These are phyloP conservation scores for Pythium utonaiense DNA, from an alignment of 352 stramenopile genomes.

Conservation along the genomic window DNA sequence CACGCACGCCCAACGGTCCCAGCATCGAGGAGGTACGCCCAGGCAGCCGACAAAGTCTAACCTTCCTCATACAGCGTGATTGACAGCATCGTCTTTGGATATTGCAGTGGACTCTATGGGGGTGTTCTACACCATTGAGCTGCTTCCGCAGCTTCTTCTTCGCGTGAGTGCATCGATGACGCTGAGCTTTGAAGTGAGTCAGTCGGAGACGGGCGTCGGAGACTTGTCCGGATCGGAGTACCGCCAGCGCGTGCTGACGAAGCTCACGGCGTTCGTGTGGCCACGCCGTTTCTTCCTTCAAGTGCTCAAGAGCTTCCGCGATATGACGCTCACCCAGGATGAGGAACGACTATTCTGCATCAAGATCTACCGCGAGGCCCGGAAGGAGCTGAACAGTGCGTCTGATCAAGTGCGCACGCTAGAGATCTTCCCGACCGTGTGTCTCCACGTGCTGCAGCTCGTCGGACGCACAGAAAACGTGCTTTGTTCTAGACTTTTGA, in stretches of 20 bases:
- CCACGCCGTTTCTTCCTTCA: slow-evolving; percentile 46
- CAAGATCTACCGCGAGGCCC: slow-evolving; percentile 38
- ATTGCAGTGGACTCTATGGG: slow-evolving; percentile 22
- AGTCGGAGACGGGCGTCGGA: slow-evolving; percentile 6
- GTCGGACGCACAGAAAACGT: slow-evolving; percentile 25
- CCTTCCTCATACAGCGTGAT: too few species aligned
- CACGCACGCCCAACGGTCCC: slow-evolving; percentile 22
- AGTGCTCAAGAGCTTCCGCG: slow-evolving; percentile 46
- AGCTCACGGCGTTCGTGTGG: slow-evolving; percentile 34
- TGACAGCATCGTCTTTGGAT: too few species aligned
- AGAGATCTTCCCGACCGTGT: slow-evolving; percentile 37
- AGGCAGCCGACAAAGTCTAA: too few species aligned
- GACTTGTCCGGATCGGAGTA: slow-evolving; percentile 32
- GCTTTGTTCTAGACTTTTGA: slow-evolving; percentile 35
- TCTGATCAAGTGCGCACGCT: slow-evolving; percentile 20
- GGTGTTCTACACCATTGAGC: slow-evolving; percentile 41
- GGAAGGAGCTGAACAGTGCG: slow-evolving; percentile 26
- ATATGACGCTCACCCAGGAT: slow-evolving; percentile 28
- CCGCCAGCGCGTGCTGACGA: slow-evolving; percentile 26
- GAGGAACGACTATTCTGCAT: slow-evolving; percentile 36
- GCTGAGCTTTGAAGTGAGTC: slow-evolving; percentile 22
- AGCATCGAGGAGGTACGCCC: slow-evolving; percentile 25
- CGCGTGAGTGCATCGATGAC: slow-evolving; percentile 29
- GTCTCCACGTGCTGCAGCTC: slow-evolving; percentile 40
- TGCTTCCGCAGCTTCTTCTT: slow-evolving; percentile 40